phyloP scores from a whole-genome alignment of 2,329 filamentous ascomycete genomes.

The Calonectria pseudoreteaudii region DNA sequence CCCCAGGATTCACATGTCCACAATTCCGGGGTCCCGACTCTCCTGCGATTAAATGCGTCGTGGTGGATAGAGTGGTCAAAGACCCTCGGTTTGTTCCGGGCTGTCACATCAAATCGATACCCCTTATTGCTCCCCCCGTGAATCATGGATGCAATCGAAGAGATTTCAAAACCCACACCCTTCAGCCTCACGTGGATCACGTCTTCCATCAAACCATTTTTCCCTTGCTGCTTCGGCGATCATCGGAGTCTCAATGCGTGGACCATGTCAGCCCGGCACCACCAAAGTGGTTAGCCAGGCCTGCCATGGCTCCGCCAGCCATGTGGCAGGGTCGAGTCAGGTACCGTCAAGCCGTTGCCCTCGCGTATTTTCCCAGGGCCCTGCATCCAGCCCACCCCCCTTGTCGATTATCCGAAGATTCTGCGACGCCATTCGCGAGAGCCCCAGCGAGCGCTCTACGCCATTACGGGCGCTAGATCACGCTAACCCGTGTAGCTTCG shows the following conservation, averaged over 20 bases:
- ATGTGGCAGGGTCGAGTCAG: slow-evolving; percentile 14
- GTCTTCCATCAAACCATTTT: slow-evolving; percentile 15
- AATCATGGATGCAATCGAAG: not conserved
- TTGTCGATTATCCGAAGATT: slow-evolving; percentile 12
- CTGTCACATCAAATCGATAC: not conserved
- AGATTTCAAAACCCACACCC: slow-evolving; percentile 5
- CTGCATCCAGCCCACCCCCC: not conserved
- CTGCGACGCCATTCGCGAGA: slow-evolving; percentile 4
- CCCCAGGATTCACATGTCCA: not conserved
- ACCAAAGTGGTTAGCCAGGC: not conserved
- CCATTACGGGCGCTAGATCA: slow-evolving; percentile 7
- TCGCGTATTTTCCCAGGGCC: not conserved
- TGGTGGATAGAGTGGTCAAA: not conserved
- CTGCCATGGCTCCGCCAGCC: not conserved
- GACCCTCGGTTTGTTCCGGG: not conserved
- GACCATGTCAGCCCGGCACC: not conserved
- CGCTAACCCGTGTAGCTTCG: slow-evolving; percentile 10
- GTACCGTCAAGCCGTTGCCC: not conserved
- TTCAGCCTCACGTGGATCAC: slow-evolving; percentile 10
- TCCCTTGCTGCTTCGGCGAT: not conserved
- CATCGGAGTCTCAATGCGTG: slow-evolving; percentile 5
- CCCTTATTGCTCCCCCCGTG: not conserved
- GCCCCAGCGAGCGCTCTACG: not conserved
- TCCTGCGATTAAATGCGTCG: not conserved
- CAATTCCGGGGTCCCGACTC: slow-evolving; percentile 5